phyloP scores from a whole-genome alignment of 495 filamentous ascomycete genomes.

The Lindgomyces ingoldianus region DNA sequence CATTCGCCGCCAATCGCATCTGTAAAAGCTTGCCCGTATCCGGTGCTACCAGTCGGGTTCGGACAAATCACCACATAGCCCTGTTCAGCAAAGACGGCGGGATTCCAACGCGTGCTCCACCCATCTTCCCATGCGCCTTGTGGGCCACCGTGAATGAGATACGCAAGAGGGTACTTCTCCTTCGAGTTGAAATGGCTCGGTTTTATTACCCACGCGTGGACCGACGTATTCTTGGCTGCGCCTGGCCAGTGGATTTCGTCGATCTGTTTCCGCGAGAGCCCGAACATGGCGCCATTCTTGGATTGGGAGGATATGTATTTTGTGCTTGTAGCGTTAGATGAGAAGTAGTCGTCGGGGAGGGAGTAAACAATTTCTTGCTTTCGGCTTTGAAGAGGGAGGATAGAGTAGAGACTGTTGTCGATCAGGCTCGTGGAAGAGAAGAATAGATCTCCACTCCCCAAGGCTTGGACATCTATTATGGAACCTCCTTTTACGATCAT shows the following conservation, averaged over 20 bases:
- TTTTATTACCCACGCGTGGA: slow-evolving; percentile 67
- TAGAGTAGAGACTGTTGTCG: slow-evolving; percentile 44
- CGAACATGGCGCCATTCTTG: slow-evolving; percentile 68
- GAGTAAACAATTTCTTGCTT: slow-evolving; percentile 28
- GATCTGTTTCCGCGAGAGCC: slow-evolving; percentile 50
- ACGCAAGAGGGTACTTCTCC: slow-evolving; percentile 78
- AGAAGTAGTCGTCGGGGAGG: slow-evolving; percentile 39
- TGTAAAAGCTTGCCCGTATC: slow-evolving; percentile 78
- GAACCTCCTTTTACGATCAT: slow-evolving; percentile 26
- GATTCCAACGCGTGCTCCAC: slow-evolving; percentile 92
- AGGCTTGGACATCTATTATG: slow-evolving; percentile 26
- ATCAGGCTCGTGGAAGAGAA: slow-evolving; percentile 44
- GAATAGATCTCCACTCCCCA: slow-evolving; percentile 41
- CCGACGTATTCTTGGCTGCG: slow-evolving; percentile 31
- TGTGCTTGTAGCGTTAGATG: slow-evolving; percentile 8
- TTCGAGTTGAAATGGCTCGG: slow-evolving; percentile 73
- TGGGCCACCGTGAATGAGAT: slow-evolving; percentile 86
- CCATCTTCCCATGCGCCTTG: slow-evolving; percentile 81
- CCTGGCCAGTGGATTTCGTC: slow-evolving; percentile 47
- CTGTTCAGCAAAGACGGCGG: slow-evolving; percentile 85
- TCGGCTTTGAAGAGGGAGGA: slow-evolving; percentile 17
- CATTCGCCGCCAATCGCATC: slow-evolving; percentile 75
- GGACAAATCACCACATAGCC: slow-evolving; percentile 86
- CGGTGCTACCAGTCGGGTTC: slow-evolving; percentile 84
- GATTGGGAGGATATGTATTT: slow-evolving; percentile 56